Evolutionary conservation across 1,284 basidiomycete species (phyloP).

Genomic region (Cutaneotrichosporon sp.): DNA sequence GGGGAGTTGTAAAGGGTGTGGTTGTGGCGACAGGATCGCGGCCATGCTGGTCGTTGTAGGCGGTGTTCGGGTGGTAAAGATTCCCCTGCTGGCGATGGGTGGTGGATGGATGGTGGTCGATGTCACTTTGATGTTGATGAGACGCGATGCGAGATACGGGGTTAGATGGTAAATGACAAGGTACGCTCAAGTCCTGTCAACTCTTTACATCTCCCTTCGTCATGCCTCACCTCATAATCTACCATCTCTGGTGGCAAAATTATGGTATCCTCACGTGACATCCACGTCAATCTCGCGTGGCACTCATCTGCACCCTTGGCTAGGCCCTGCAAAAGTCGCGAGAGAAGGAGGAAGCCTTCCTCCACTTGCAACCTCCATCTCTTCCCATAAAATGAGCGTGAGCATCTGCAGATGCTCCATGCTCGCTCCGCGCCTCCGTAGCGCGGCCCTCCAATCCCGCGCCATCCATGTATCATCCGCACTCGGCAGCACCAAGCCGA

Average conservation of each 20-base stretch:
- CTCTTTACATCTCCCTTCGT: neutral
- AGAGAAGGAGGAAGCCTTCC: neutral
- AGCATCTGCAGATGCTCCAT: slow-evolving; percentile 1
- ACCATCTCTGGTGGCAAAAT: neutral
- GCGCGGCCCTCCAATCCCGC: neutral
- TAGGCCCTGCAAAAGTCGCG: neutral
- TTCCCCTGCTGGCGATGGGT: neutral
- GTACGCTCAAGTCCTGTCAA: slow-evolving; percentile 7
- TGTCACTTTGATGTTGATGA: neutral
- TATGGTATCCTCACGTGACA: neutral
- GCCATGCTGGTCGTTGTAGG: neutral
- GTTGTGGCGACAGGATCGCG: slow-evolving; percentile 1
- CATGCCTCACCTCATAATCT: neutral
- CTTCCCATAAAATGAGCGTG: neutral
- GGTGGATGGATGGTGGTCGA: neutral
- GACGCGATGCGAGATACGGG: neutral
- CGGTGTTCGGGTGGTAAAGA: neutral
- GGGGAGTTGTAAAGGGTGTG: neutral
- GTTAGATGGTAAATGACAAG: neutral
- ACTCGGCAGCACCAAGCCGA: too few species aligned
- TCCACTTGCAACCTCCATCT: neutral
- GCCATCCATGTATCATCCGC: neutral
- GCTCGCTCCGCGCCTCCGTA: neutral
- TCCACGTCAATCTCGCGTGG: neutral
- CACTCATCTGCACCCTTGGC: neutral